Conservation (phyloP, 164 flowering plant genomes). For the Vitis rupestris region DNA sequence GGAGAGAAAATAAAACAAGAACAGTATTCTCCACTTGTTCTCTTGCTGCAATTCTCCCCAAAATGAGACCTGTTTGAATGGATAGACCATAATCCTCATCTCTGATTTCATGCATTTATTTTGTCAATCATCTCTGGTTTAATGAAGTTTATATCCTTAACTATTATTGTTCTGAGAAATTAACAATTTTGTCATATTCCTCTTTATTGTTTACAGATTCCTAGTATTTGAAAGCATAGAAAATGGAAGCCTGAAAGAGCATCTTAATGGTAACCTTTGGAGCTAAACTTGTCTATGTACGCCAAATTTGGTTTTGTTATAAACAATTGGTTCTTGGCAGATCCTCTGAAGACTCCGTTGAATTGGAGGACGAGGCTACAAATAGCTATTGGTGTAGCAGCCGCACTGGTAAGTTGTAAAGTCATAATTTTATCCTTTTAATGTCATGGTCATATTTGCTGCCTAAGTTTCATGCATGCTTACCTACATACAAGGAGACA, state of each 20-base stretch:
- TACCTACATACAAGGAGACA: background rate
- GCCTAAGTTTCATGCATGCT: background rate
- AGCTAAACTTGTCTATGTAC: background rate
- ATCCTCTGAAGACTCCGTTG: conserved; percentile 87
- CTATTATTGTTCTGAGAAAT: background rate
- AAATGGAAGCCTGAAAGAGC: conserved; percentile 80
- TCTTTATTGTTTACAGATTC: conserved; percentile 44
- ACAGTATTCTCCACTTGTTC: too few species aligned
- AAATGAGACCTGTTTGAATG: too few species aligned
- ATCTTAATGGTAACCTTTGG: conserved; percentile 60
- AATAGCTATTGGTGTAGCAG: conserved; percentile 76
- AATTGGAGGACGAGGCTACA: conserved; percentile 75
- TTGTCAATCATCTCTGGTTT: background rate
- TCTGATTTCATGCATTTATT: background rate
- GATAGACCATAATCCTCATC: too few species aligned
- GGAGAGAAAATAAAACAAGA: too few species aligned
- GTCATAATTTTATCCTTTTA: background rate
- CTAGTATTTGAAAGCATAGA: conserved; percentile 68
- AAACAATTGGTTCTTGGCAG: conserved; percentile 32
- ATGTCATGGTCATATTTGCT: background rate
- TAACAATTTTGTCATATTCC: background rate
- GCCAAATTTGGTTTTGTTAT: background rate
- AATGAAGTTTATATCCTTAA: background rate
- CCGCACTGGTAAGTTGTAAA: conserved; percentile 64
- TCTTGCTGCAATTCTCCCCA: too few species aligned